Percentiles rank a stretch among this genome's conserved stretches.
Conservation (phyloP, 2,329 filamentous ascomycete species). For the Calonectria hawksworthii region DNA sequence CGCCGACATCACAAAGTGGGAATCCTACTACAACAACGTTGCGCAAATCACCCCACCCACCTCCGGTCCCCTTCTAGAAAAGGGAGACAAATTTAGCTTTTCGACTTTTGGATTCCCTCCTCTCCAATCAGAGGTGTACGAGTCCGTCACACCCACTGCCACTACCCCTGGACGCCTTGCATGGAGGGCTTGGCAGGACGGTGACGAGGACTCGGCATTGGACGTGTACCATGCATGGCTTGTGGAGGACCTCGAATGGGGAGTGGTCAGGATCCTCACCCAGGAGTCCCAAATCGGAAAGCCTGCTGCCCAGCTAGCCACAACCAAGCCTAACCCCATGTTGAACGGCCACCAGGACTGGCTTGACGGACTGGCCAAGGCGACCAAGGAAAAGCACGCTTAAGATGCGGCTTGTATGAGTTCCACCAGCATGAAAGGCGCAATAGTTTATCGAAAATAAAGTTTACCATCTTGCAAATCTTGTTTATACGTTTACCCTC, state of each 20-base stretch:
- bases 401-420: not conserved
- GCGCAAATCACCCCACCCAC: constrained; percentile 41
- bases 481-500: too few relatives aligned
- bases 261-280: constrained; percentile 45
- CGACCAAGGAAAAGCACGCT: constrained; percentile 15
- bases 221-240: constrained; percentile 49
- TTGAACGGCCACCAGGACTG: constrained; percentile 48
- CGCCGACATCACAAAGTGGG: constrained; percentile 45
- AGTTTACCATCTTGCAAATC: not conserved
- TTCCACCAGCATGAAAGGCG: too few relatives aligned
- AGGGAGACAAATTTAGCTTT: constrained; percentile 46
- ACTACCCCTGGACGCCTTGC: constrained; percentile 40
- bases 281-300: constrained; percentile 49
- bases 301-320: constrained; percentile 36
- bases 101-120: constrained; percentile 48
- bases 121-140: constrained; percentile 39
- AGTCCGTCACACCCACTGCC: constrained; percentile 37
- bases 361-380: constrained; percentile 43
- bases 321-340: constrained; percentile 44
- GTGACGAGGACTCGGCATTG: constrained; percentile 29
- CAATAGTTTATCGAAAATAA: not conserved
- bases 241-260: constrained; percentile 46
- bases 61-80: constrained; percentile 41
- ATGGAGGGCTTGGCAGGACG: constrained; percentile 41
- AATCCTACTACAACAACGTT: constrained; percentile 44